Evolutionary conservation across 495 filamentous ascomycete genomes (phyloP).

Genomic region (Aspergillus taichungensis): DNA sequence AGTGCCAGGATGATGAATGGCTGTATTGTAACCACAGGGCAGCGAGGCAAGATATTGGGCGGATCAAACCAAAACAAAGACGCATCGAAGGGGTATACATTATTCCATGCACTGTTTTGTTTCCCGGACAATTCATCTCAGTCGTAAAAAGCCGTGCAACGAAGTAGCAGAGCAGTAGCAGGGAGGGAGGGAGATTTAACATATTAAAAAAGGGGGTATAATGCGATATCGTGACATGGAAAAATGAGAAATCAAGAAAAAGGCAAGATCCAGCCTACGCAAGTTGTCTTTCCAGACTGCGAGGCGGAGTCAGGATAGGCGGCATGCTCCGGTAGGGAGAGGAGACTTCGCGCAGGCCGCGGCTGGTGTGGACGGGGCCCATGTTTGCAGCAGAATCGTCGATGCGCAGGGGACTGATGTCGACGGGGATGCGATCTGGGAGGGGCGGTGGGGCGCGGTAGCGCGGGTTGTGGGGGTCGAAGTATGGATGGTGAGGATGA

Average conservation of each 20-base stretch:
- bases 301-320: conserved; percentile 26
- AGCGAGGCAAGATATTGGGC: no score
- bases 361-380: conserved; percentile 15
- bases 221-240: no score
- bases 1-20: no score
- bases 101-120: no score
- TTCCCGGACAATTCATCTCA: no score
- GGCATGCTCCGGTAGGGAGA: conserved; percentile 21
- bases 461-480: conserved; percentile 13
- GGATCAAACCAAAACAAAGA: no score
- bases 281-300: conserved; percentile 34
- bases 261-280: conserved; percentile 14
- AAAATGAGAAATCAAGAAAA: neutral
- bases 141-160: no score
- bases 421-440: conserved; percentile 27
- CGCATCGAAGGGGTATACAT: no score
- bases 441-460: conserved; percentile 12
- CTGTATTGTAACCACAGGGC: no score
- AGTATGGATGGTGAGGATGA: conserved; percentile 3
- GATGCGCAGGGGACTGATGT: conserved; percentile 20
- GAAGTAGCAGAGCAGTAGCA: no score
- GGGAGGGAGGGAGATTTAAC: no score
- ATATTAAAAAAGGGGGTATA: no score
- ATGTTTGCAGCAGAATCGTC: conserved; percentile 9
- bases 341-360: conserved; percentile 12